Percentiles rank a stretch among this genome's conserved stretches.
These are phyloP conservation scores for Coniochaeta sp. DNA, from an alignment of 2,329 filamentous ascomycete species.

Conservation along the genomic window DNA sequence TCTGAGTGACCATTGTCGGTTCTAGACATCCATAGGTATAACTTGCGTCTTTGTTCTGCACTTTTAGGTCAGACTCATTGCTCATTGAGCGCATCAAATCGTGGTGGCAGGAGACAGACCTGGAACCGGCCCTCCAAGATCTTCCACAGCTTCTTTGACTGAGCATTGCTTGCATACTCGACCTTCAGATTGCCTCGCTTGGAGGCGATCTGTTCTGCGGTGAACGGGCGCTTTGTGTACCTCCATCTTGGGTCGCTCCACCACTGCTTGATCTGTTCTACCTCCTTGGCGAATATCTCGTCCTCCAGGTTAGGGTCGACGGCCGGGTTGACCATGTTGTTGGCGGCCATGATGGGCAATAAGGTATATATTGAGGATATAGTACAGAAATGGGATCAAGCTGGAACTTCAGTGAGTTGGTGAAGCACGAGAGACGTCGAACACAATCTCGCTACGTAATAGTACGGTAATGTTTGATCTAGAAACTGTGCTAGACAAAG, in stretches of 20 bases:
- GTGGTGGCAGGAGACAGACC: constrained; percentile 39
- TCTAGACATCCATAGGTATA: constrained; percentile 97
- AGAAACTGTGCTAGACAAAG: not conserved
- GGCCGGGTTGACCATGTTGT: constrained; percentile 53
- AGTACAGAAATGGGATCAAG: not conserved
- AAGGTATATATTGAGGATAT: not conserved
- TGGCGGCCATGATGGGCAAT: constrained; percentile 44
- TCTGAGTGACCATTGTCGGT: constrained; percentile 97
- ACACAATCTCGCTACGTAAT: not conserved
- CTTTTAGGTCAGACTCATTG: not conserved
- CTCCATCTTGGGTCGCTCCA: constrained; percentile 90
- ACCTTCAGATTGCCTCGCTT: constrained; percentile 90
- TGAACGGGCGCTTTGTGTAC: constrained; percentile 86
- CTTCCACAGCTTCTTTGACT: constrained; percentile 91
- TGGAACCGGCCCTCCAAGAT: constrained; percentile 82
- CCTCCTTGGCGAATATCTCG: constrained; percentile 70
- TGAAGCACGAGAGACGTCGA: not conserved
- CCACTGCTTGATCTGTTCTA: constrained; percentile 86
- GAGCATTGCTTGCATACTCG: constrained; percentile 80
- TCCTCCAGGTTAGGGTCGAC: constrained; percentile 52
- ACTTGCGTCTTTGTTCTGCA: constrained; percentile 72
- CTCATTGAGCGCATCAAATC: constrained; percentile 15
- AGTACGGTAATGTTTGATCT: not conserved
- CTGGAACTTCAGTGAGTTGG: not conserved
- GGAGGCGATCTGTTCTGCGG: constrained; percentile 91